These are phyloP conservation scores for Myriosclerotinia duriaeana DNA, from an alignment of 2,329 filamentous ascomycete species.

Conservation along the genomic window DNA sequence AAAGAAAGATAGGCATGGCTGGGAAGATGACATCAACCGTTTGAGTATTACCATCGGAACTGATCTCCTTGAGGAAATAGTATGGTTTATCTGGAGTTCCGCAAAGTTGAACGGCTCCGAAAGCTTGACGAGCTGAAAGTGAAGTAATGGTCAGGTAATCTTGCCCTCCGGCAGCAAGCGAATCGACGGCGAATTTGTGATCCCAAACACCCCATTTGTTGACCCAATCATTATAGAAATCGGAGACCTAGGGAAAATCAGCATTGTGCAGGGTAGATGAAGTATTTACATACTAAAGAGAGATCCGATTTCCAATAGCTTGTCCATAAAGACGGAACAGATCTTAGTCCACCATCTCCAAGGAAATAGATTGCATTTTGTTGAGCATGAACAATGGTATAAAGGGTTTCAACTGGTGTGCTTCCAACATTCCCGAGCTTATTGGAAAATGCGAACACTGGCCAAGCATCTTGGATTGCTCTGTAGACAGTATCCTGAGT, in stretches of 20 bases:
- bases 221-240: slow-evolving; percentile 75
- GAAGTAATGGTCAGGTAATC: slow-evolving; percentile 76
- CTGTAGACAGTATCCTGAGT: slow-evolving; percentile 64
- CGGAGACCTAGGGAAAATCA: slow-evolving; percentile 50
- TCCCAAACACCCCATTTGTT: slow-evolving; percentile 68
- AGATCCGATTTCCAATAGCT: slow-evolving; percentile 66
- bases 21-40: slow-evolving; percentile 90
- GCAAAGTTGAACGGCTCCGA: slow-evolving; percentile 73
- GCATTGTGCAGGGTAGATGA: not conserved
- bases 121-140: slow-evolving; percentile 76
- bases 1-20: slow-evolving; percentile 77
- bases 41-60: slow-evolving; percentile 81
- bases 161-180: slow-evolving; percentile 65
- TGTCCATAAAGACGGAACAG: slow-evolving; percentile 74
- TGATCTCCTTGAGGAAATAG: slow-evolving; percentile 87
- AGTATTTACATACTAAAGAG: slow-evolving; percentile 48
- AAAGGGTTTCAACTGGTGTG: slow-evolving; percentile 30
- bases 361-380: slow-evolving; percentile 35
- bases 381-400: slow-evolving; percentile 37
- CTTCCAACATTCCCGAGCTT: slow-evolving; percentile 32
- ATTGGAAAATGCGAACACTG: slow-evolving; percentile 70
- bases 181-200: slow-evolving; percentile 64
- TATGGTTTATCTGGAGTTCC: slow-evolving; percentile 68
- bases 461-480: slow-evolving; percentile 67
- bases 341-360: slow-evolving; percentile 51